These are phyloP conservation scores for Kockiozyma suomiensis DNA, from an alignment of 805 yeast species.

Conservation along the genomic window DNA sequence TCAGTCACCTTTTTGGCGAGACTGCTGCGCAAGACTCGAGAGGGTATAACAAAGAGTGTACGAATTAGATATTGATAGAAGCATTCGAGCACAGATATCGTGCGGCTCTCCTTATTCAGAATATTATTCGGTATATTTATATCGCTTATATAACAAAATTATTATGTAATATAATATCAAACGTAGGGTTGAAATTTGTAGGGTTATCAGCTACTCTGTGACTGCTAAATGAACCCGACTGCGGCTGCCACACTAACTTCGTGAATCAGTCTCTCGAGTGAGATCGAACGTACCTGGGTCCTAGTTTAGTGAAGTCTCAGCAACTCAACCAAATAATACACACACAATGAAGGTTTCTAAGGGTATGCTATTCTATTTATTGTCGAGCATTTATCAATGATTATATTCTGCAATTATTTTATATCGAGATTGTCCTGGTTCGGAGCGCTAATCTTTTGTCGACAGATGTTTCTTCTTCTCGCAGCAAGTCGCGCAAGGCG, in stretches of 20 bases:
- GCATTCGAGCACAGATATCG: neutral
- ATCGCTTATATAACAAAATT: too few species aligned
- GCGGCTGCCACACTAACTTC: constrained; percentile 4
- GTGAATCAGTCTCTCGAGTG: neutral
- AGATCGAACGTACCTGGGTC: constrained; percentile 2
- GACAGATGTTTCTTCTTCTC: constrained; percentile 96
- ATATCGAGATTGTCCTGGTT: neutral
- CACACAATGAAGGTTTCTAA: constrained; percentile 32
- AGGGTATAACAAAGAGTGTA: too few species aligned
- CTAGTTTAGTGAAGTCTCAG: constrained; percentile 12
- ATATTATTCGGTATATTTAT: too few species aligned
- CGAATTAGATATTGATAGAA: too few species aligned
- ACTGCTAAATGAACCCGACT: constrained; percentile 6
- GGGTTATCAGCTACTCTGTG: neutral
- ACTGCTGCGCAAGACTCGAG: neutral
- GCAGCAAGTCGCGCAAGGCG: constrained; percentile 99
- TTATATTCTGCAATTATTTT: neutral
- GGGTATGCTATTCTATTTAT: constrained; percentile 11
- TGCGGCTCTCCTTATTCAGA: too few species aligned
- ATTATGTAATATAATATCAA: too few species aligned
- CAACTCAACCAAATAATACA: constrained; percentile 11
- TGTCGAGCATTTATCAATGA: neutral
- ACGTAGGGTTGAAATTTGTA: neutral
- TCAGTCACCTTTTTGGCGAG: too few species aligned
- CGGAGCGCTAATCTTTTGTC: constrained; percentile 10